phyloP scores from a whole-genome alignment of 169 alveolate species.

The Plasmodium ovale region DNA sequence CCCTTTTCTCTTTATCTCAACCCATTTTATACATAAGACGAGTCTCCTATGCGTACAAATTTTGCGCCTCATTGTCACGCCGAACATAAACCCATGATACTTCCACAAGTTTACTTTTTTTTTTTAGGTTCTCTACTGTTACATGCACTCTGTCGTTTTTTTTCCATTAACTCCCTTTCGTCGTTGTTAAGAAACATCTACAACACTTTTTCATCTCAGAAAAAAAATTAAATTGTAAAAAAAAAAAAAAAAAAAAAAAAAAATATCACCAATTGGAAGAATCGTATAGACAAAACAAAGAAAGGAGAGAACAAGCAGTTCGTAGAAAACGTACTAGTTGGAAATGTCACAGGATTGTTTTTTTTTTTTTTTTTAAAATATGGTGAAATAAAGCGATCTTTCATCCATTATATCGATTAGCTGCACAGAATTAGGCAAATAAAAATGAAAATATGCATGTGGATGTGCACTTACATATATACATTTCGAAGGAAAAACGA shows the following conservation, averaged over 20 bases:
- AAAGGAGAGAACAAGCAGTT: slow-evolving; percentile 1
- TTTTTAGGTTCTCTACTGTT: background rate
- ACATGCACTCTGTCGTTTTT: too few species aligned
- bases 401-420: slow-evolving; percentile 50
- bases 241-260: too few species aligned
- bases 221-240: background rate
- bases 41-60: too few species aligned
- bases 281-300: slow-evolving; percentile 1
- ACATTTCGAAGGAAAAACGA: too few species aligned
- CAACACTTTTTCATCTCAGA: background rate
- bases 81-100: too few species aligned
- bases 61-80: too few species aligned
- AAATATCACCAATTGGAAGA: too few species aligned
- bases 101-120: too few species aligned
- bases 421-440: background rate
- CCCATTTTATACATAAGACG: background rate
- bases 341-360: background rate
- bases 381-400: slow-evolving; percentile 28
- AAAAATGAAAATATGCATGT: slow-evolving; percentile 2
- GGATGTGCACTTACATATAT: too few species aligned
- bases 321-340: background rate
- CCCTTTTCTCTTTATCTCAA: too few species aligned
- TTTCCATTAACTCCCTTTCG: background rate
- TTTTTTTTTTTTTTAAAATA: slow-evolving; percentile 33
- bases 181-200: background rate